Evolutionary conservation across 2,329 filamentous ascomycete species (phyloP).

Genomic region (Colletotrichum simmondsii): DNA sequence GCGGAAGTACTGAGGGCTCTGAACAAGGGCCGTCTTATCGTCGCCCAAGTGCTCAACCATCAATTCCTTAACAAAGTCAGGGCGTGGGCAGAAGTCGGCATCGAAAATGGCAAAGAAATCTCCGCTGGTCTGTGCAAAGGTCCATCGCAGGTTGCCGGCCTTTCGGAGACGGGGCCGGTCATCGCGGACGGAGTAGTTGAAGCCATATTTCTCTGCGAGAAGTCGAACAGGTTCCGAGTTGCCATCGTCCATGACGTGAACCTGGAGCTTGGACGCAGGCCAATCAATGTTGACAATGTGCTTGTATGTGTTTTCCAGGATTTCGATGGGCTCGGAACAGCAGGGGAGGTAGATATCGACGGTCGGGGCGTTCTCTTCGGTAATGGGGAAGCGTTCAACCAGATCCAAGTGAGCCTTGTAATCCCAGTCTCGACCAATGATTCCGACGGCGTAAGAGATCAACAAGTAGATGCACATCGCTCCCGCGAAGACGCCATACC

Average conservation of each 20-base stretch:
- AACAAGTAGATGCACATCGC: constrained; percentile 52
- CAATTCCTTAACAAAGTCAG: constrained; percentile 51
- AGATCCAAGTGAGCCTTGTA: constrained; percentile 45
- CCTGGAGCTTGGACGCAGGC: constrained; percentile 47
- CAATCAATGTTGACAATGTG: constrained; percentile 48
- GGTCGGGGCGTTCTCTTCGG: constrained; percentile 46
- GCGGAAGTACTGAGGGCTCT: constrained; percentile 55
- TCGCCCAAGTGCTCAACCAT: constrained; percentile 52
- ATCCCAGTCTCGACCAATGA: constrained; percentile 52
- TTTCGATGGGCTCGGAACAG: constrained; percentile 53
- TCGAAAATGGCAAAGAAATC: constrained; percentile 56
- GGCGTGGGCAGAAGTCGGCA: constrained; percentile 54
- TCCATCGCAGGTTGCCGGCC: constrained; percentile 54
- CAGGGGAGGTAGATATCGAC: constrained; percentile 54
- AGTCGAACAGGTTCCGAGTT: constrained; percentile 43
- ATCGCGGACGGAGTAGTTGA: constrained; percentile 52
- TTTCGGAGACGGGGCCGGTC: constrained; percentile 53
- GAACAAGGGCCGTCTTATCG: constrained; percentile 50
- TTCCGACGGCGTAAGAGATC: constrained; percentile 52
- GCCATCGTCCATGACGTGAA: constrained; percentile 53
- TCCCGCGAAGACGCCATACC: constrained; percentile 50
- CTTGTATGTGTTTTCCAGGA: constrained; percentile 50
- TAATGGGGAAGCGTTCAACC: constrained; percentile 45
- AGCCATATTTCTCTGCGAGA: constrained; percentile 47
- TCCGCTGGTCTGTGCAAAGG: constrained; percentile 49